Conservation (phyloP, 177 flowering plant species). For the Viscum album region DNA sequence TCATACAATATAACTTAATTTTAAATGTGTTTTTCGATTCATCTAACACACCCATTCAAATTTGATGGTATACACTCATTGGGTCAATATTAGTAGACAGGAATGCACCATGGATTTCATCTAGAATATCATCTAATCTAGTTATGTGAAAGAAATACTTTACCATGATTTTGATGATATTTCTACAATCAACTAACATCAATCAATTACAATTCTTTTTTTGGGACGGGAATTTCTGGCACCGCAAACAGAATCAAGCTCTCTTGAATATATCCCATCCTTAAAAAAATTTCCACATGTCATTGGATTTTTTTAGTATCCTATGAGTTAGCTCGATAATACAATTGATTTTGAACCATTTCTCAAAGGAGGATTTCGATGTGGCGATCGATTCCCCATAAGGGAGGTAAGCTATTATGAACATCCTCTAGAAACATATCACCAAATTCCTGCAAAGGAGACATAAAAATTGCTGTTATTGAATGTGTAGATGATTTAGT, state of each 20-base stretch:
- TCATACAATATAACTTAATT: background rate
- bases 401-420: background rate
- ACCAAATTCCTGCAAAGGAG: background rate
- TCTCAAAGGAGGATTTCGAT: background rate
- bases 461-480: background rate
- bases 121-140: background rate
- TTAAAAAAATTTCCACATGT: background rate
- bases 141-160: background rate
- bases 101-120: background rate
- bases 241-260: background rate
- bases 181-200: background rate
- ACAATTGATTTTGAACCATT: background rate
- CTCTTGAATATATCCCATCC: background rate
- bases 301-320: background rate
- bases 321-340: background rate
- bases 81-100: background rate
- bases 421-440: no score
- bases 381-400: background rate
- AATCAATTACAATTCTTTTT: background rate
- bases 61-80: background rate
- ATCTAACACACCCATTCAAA: background rate
- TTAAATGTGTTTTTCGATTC: background rate
- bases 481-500: background rate
- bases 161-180: background rate
- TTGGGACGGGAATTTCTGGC: background rate